Conservation (phyloP, 306 rosid genomes). For the Begonia masoniana region DNA sequence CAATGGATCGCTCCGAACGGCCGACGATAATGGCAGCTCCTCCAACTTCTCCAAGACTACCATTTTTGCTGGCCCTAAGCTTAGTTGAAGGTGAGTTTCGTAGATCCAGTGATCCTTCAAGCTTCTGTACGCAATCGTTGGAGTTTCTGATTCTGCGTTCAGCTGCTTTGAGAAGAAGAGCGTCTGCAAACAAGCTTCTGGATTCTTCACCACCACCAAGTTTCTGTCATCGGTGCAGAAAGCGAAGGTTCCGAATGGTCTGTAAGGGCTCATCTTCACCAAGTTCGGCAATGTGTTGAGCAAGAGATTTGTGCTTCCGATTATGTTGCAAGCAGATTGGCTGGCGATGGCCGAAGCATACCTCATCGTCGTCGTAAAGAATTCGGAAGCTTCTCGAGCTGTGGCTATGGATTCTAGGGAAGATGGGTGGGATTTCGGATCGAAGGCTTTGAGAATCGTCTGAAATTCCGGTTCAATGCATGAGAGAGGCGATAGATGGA, state of each 20-base stretch:
- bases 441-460: slow-evolving; percentile 20
- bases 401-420: background rate
- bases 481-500: slow-evolving; percentile 48
- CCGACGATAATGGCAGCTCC: slow-evolving; percentile 26
- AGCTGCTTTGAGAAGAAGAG: slow-evolving; percentile 41
- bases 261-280: slow-evolving; percentile 54
- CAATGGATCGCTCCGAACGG: slow-evolving; percentile 9
- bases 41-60: slow-evolving; percentile 24
- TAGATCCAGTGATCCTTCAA: slow-evolving; percentile 36
- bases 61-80: slow-evolving; percentile 23
- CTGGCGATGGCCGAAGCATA: slow-evolving; percentile 37
- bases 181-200: slow-evolving; percentile 63
- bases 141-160: slow-evolving; percentile 8
- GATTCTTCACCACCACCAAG: slow-evolving; percentile 29
- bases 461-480: slow-evolving; percentile 14
- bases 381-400: background rate
- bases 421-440: slow-evolving; percentile 1
- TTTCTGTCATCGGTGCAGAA: slow-evolving; percentile 38
- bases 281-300: slow-evolving; percentile 36
- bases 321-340: slow-evolving; percentile 50
- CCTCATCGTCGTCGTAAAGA: slow-evolving; percentile 39
- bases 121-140: slow-evolving; percentile 20
- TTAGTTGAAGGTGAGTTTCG: slow-evolving; percentile 14
- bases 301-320: slow-evolving; percentile 53
- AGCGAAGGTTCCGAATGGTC: slow-evolving; percentile 65